Evolutionary conservation across 164 flowering plant genomes (phyloP).

Genomic region (Dillenia turbinata): DNA sequence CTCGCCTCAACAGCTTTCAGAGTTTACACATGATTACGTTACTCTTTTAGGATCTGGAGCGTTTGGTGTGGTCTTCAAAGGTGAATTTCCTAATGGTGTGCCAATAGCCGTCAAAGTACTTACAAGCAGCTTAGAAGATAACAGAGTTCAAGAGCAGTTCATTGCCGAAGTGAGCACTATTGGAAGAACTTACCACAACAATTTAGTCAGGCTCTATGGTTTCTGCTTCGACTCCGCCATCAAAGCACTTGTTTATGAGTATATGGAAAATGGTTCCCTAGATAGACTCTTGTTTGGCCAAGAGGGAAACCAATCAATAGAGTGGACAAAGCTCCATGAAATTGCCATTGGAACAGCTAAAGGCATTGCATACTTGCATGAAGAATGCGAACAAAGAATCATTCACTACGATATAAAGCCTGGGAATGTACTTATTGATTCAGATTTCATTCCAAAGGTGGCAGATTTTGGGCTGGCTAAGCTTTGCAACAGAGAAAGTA

Average conservation of each 20-base stretch:
- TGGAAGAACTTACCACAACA: conserved; percentile 29
- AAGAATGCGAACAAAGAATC: conserved; percentile 25
- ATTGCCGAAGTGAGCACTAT: conserved; percentile 33
- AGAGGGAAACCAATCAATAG: not conserved
- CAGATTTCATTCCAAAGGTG: conserved; percentile 24
- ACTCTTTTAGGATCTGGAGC: conserved; percentile 26
- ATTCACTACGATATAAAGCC: conserved; percentile 40
- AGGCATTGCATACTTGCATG: conserved; percentile 33
- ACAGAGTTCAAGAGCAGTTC: conserved; percentile 28
- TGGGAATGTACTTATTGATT: conserved; percentile 23
- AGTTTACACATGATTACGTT: conserved; percentile 13
- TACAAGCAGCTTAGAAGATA: conserved; percentile 3
- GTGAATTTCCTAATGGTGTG: conserved; percentile 16
- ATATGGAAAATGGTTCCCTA: conserved; percentile 32
- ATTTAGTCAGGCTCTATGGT: conserved; percentile 29
- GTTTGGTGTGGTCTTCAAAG: conserved; percentile 26
- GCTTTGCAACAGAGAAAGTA: conserved; percentile 19
- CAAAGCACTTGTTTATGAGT: conserved; percentile 31
- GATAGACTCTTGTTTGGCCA: conserved; percentile 18
- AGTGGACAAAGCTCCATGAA: conserved; percentile 14
- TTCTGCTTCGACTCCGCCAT: conserved; percentile 21
- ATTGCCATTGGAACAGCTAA: conserved; percentile 30
- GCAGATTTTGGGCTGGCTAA: conserved; percentile 38
- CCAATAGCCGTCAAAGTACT: conserved; percentile 24
- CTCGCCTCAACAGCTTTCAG: conserved; percentile 17